Percentiles rank a stretch among this genome's conserved stretches.
phyloP scores from a whole-genome alignment of 305 asterid species.

The Fraxinus ornus region DNA sequence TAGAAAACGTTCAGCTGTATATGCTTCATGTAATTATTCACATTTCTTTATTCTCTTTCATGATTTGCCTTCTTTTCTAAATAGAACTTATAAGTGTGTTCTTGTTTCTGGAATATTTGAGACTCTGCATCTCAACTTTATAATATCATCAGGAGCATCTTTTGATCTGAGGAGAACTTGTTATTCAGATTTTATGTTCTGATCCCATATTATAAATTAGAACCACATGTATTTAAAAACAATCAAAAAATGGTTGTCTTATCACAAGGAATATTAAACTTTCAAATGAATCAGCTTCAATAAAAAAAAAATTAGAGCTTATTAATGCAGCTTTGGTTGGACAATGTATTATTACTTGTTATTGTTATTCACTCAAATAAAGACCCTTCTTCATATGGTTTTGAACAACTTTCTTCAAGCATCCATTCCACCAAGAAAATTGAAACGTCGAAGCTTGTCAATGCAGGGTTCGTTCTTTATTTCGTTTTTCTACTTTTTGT shows the following conservation, averaged over 20 bases:
- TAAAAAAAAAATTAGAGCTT: background rate
- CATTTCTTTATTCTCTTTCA: constrained; percentile 13
- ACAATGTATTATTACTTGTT: background rate
- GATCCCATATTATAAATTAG: background rate
- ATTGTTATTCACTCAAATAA: background rate
- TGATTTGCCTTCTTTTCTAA: background rate
- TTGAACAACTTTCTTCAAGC: background rate
- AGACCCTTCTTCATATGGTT: background rate
- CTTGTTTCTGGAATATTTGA: background rate
- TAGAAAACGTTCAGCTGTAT: constrained; percentile 36
- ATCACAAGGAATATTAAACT: background rate
- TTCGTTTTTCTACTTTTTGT: background rate
- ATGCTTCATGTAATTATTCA: constrained; percentile 63
- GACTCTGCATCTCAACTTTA: background rate
- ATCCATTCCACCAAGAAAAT: background rate
- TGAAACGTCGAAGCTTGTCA: background rate
- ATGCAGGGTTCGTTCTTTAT: background rate
- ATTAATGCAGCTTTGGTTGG: background rate
- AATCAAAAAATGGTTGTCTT: background rate
- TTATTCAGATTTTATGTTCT: background rate
- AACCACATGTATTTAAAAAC: background rate
- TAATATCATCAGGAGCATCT: background rate
- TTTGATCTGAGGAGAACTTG: background rate
- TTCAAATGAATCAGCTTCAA: background rate
- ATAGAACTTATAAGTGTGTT: background rate